Conservation (phyloP, 495 filamentous ascomycete genomes). For the Sabuloglossum arenarium region DNA sequence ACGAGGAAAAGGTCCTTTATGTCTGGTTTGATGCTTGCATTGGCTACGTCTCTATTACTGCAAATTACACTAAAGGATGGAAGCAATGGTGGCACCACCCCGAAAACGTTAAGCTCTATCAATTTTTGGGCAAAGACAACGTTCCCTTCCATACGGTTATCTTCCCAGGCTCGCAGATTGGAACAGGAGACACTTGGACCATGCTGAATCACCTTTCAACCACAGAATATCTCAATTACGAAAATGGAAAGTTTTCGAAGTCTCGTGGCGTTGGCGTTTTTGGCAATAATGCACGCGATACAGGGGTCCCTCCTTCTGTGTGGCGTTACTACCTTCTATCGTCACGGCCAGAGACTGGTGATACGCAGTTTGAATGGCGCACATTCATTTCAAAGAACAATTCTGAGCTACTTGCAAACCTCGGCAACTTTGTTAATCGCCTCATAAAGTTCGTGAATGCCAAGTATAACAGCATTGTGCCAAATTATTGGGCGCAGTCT, state of each 20-base stretch:
- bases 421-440: constrained; percentile 88
- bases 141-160: constrained; percentile 36
- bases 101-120: constrained; percentile 73
- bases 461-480: constrained; percentile 42
- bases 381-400: constrained; percentile 77
- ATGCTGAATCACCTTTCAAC: constrained; percentile 75
- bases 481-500: constrained; percentile 29
- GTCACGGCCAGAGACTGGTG: constrained; percentile 71
- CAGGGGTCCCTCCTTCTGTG: constrained; percentile 66
- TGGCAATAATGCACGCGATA: constrained; percentile 71
- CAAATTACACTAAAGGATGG: constrained; percentile 81
- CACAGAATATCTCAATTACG: constrained; percentile 92
- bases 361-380: constrained; percentile 78
- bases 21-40: constrained; percentile 99
- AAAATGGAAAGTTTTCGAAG: constrained; percentile 90
- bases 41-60: constrained; percentile 88
- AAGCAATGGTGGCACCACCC: constrained; percentile 90
- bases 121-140: constrained; percentile 19
- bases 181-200: constrained; percentile 73
- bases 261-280: constrained; percentile 79
- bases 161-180: constrained; percentile 74
- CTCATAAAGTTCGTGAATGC: constrained; percentile 79
- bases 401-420: constrained; percentile 69
- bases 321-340: constrained; percentile 89
- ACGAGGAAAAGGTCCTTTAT: constrained; percentile 74